phyloP scores from a whole-genome alignment of 768 basidiomycete species.

The Clavulina sp. region DNA sequence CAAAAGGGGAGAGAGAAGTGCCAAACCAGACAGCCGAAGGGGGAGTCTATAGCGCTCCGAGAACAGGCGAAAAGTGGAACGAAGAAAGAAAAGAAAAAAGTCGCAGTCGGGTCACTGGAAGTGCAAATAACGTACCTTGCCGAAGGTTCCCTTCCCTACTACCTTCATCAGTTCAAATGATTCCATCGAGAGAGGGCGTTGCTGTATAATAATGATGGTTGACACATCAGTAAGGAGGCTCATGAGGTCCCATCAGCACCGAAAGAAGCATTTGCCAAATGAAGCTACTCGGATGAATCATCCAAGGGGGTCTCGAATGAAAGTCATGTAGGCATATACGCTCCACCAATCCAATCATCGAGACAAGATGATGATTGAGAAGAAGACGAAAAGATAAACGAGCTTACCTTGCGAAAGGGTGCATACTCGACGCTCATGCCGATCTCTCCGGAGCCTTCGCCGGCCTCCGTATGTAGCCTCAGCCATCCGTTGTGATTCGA shows the following conservation, averaged over 20 bases:
- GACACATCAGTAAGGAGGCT: slow-evolving; percentile 12
- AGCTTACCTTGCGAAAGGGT: slow-evolving; percentile 38
- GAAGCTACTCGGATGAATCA: slow-evolving; percentile 68
- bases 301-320: too few relatives aligned
- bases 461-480: too few relatives aligned
- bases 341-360: too few relatives aligned
- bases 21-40: too few relatives aligned
- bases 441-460: slow-evolving; percentile 75
- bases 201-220: slow-evolving; percentile 68
- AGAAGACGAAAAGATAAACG: neutral
- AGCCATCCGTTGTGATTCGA: too few relatives aligned
- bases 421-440: slow-evolving; percentile 93
- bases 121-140: slow-evolving; percentile 43
- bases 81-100: slow-evolving; percentile 2
- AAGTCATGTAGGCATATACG: too few relatives aligned
- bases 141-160: slow-evolving; percentile 93
- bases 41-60: too few relatives aligned
- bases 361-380: neutral
- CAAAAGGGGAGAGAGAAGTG: too few relatives aligned
- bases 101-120: neutral
- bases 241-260: slow-evolving; percentile 1
- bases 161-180: slow-evolving; percentile 94
- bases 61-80: neutral
- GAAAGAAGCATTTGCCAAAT: slow-evolving; percentile 20
- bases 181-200: slow-evolving; percentile 78